Percentiles rank a stretch among this genome's conserved stretches.
These are phyloP conservation scores for Phytophthora aleatoria DNA, from an alignment of 352 stramenopile species.

Conservation along the genomic window DNA sequence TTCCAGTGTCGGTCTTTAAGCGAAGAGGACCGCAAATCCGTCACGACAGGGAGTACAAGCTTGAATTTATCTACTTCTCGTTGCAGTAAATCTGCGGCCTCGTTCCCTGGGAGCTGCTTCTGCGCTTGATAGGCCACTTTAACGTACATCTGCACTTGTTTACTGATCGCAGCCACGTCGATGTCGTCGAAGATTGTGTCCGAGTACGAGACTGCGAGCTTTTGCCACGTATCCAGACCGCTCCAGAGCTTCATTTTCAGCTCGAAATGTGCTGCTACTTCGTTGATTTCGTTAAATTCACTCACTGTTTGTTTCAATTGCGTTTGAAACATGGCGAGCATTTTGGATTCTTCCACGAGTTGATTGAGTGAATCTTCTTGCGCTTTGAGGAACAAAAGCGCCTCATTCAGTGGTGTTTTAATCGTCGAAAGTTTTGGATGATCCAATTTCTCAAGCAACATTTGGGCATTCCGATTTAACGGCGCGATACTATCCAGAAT, in stretches of 20 bases:
- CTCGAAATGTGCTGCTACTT: conserved; percentile 84
- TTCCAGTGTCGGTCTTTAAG: conserved; percentile 82
- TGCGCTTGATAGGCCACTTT: conserved; percentile 88
- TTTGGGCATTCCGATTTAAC: conserved; percentile 67
- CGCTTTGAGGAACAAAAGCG: conserved; percentile 70
- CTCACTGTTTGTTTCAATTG: conserved; percentile 88
- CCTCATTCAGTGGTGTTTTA: conserved; percentile 74
- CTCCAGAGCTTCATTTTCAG: conserved; percentile 93
- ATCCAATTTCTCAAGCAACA: conserved; percentile 85
- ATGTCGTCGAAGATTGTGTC: conserved; percentile 89
- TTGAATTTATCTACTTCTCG: conserved; percentile 91
- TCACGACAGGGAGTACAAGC: conserved; percentile 79
- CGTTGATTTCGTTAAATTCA: conserved; percentile 90
- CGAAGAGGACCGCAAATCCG: conserved; percentile 64
- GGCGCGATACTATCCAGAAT: conserved; percentile 90
- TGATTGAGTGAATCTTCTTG: conserved; percentile 77
- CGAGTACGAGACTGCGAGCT: conserved; percentile 75
- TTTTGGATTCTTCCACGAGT: conserved; percentile 84
- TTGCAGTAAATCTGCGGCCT: conserved; percentile 82
- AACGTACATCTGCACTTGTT: conserved; percentile 89
- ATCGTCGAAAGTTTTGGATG: conserved; percentile 80
- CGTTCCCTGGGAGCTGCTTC: conserved; percentile 88
- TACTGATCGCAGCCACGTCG: conserved; percentile 87
- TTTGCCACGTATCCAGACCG: conserved; percentile 84
- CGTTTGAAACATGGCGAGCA: conserved; percentile 88